phyloP scores from a whole-genome alignment of 192 early-diverging fungal genomes.

The Coemansia sp. region DNA sequence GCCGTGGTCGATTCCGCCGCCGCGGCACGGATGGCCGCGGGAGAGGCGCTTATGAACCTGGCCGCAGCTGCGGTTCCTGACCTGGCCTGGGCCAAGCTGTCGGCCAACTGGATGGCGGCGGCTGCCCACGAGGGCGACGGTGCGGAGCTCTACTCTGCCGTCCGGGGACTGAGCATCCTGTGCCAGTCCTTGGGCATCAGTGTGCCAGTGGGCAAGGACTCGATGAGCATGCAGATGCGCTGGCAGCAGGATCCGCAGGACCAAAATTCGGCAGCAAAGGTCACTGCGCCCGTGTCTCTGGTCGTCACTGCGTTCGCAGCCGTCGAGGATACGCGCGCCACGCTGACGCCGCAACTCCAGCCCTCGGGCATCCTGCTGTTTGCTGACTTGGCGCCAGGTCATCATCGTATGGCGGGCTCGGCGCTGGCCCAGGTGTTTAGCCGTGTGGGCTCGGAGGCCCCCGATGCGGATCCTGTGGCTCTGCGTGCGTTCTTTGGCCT shows the following conservation, averaged over 20 bases:
- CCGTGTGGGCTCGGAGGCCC: constrained; percentile 66
- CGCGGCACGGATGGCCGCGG: constrained; percentile 95
- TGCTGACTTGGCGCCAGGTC: constrained; percentile 78
- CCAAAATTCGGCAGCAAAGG: constrained; percentile 32
- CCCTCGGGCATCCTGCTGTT: constrained; percentile 60
- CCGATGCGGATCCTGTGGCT: constrained; percentile 71
- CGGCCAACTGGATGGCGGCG: constrained; percentile 99
- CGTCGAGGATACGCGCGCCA: constrained; percentile 78
- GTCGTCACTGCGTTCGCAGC: constrained; percentile 91
- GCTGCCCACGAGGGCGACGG: constrained; percentile 90
- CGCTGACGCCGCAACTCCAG: constrained; percentile 84
- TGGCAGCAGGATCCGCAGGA: constrained; percentile 59
- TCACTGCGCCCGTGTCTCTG: constrained; percentile 87
- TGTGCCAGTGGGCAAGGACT: constrained; percentile 99
- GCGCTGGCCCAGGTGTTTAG: constrained; percentile 90
- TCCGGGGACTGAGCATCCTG: constrained; percentile 87
- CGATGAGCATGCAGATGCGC: constrained; percentile 98
- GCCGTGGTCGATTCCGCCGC: constrained; percentile 82
- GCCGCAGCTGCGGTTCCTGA: constrained; percentile 76
- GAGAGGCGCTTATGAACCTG: constrained; percentile 87
- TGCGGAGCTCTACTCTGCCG: constrained; percentile 84
- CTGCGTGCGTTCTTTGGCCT: constrained; percentile 77
- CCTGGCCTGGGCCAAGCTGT: constrained; percentile 71
- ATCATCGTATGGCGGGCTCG: constrained; percentile 87
- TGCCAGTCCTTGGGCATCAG: constrained; percentile 89